Evolutionary conservation across 78 protist species (phyloP).

Genomic region (Anaeramoeba ignava): DNA sequence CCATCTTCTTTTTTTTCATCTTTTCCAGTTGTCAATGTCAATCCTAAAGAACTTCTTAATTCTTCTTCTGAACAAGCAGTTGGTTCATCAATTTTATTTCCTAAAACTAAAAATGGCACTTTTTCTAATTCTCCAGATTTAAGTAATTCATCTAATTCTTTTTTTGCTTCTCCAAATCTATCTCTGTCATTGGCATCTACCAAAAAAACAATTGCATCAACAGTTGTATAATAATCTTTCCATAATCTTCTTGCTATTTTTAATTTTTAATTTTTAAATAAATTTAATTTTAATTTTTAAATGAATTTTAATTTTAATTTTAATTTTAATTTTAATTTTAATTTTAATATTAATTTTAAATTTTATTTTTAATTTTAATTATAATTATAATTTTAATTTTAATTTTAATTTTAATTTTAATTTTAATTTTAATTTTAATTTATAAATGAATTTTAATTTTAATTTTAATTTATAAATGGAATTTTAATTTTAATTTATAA

Average conservation of each 20-base stretch:
- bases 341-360: background rate
- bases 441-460: no score
- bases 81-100: conserved; percentile 95
- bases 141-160: conserved; percentile 63
- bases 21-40: conserved; percentile 70
- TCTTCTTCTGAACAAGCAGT: conserved; percentile 75
- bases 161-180: conserved; percentile 79
- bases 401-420: background rate
- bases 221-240: conserved; percentile 80
- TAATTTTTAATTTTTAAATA: background rate
- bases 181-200: conserved; percentile 78
- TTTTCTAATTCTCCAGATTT: background rate
- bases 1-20: conserved; percentile 10
- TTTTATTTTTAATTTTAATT: background rate
- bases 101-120: conserved; percentile 91
- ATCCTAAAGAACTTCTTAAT: conserved; percentile 60
- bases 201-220: conserved; percentile 84
- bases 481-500: no score
- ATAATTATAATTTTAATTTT: background rate
- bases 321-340: background rate
- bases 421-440: background rate
- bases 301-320: no score
- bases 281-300: background rate
- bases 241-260: conserved; percentile 44
- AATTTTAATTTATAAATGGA: no score